Evolutionary conservation across 2,329 filamentous ascomycete species (phyloP).

Genomic region (Pseudogymnoascus sp.): DNA sequence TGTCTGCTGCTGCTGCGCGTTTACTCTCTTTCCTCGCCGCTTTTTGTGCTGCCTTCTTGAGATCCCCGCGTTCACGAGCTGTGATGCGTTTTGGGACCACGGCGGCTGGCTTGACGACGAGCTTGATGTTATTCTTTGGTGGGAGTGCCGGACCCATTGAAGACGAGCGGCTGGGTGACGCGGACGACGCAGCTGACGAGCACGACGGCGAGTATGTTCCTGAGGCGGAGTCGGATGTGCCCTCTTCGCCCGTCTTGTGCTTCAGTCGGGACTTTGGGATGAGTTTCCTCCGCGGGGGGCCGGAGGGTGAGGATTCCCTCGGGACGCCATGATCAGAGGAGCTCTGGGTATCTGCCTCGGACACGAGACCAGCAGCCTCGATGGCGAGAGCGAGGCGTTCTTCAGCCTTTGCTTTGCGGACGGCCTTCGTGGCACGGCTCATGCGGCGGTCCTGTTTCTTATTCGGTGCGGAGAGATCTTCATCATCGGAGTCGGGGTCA

Average conservation of each 20-base stretch:
- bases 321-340: not conserved
- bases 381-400: not conserved
- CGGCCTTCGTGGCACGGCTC: constrained; percentile 11
- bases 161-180: not conserved
- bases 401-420: constrained; percentile 9
- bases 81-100: constrained; percentile 10
- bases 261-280: not conserved
- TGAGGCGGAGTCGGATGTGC: not conserved
- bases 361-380: not conserved
- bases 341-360: not conserved
- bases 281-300: not conserved
- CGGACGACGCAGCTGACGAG: not conserved
- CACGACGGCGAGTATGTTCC: not conserved
- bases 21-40: constrained; percentile 17
- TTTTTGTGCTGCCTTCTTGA: constrained; percentile 20
- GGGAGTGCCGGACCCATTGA: not conserved
- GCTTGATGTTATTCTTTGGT: constrained; percentile 7
- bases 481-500: constrained; percentile 42
- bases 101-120: not conserved
- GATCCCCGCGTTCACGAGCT: constrained; percentile 16
- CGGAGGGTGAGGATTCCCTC: not conserved
- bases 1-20: not conserved
- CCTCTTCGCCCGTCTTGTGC: not conserved
- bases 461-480: constrained; percentile 36
- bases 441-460: constrained; percentile 32